phyloP scores from a whole-genome alignment of 2,329 filamentous ascomycete genomes.

The Epichloe typhina region DNA sequence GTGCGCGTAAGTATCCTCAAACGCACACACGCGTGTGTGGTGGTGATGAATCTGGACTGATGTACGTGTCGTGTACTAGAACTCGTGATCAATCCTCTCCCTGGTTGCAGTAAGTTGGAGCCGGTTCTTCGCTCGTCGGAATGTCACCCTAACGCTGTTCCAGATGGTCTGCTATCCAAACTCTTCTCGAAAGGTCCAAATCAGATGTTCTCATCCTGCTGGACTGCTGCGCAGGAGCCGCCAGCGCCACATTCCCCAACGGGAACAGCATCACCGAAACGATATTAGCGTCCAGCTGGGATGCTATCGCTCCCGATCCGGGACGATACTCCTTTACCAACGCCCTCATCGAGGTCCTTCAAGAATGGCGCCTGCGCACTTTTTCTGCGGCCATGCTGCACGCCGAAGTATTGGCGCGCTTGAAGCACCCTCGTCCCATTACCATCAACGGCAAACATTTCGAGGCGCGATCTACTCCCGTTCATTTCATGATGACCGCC shows the following conservation, averaged over 20 bases:
- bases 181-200: conserved; percentile 40
- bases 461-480: conserved; percentile 44
- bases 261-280: conserved; percentile 48
- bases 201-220: conserved; percentile 46
- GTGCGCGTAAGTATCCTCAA: conserved; percentile 35
- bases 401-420: conserved; percentile 43
- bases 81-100: conserved; percentile 38
- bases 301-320: conserved; percentile 46
- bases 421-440: conserved; percentile 46
- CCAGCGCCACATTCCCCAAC: conserved; percentile 44
- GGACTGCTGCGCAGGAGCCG: conserved; percentile 47
- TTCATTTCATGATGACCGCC: conserved; percentile 51
- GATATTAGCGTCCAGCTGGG: conserved; percentile 49
- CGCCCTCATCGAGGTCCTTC: conserved; percentile 43
- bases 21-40: not conserved
- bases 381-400: conserved; percentile 50
- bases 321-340: conserved; percentile 48
- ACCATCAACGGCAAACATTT: conserved; percentile 44
- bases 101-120: conserved; percentile 36
- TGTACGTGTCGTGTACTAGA: conserved; percentile 13
- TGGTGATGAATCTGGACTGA: not conserved
- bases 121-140: not conserved
- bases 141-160: not conserved
- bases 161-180: conserved; percentile 48
- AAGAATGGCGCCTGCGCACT: conserved; percentile 39